Conservation (phyloP, 805 yeast species). For the Dipodascus albidus region DNA sequence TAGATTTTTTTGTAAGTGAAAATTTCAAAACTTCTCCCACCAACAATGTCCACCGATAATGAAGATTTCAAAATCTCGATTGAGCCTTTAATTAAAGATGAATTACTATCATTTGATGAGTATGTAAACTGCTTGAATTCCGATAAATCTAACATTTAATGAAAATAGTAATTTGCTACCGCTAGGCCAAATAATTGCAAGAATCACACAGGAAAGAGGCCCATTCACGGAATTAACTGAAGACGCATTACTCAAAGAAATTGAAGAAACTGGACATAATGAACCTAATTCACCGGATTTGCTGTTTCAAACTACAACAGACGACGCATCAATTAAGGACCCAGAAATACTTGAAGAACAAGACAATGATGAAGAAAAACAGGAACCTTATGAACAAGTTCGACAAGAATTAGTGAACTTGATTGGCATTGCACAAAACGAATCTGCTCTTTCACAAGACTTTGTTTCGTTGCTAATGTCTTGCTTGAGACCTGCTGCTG, state of each 20-base stretch:
- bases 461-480: slow-evolving; percentile 77
- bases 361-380: not conserved
- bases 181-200: slow-evolving; percentile 36
- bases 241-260: slow-evolving; percentile 37
- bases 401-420: slow-evolving; percentile 17
- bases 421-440: slow-evolving; percentile 60
- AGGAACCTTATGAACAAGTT: not conserved
- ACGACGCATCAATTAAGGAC: not conserved
- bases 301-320: not conserved
- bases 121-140: not conserved
- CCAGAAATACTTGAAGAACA: not conserved
- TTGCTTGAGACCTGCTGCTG: slow-evolving; percentile 73
- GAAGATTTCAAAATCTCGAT: not conserved
- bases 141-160: not conserved
- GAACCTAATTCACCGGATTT: slow-evolving; percentile 3
- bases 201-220: slow-evolving; percentile 47
- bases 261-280: slow-evolving; percentile 16
- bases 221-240: slow-evolving; percentile 51
- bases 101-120: not conserved
- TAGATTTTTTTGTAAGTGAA: not conserved
- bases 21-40: slow-evolving; percentile 1
- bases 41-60: not conserved
- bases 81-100: not conserved
- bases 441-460: slow-evolving; percentile 78
- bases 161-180: slow-evolving; percentile 5